Conservation (phyloP, 176 grass and related monocot genomes). For the Oryza glumipatula region DNA sequence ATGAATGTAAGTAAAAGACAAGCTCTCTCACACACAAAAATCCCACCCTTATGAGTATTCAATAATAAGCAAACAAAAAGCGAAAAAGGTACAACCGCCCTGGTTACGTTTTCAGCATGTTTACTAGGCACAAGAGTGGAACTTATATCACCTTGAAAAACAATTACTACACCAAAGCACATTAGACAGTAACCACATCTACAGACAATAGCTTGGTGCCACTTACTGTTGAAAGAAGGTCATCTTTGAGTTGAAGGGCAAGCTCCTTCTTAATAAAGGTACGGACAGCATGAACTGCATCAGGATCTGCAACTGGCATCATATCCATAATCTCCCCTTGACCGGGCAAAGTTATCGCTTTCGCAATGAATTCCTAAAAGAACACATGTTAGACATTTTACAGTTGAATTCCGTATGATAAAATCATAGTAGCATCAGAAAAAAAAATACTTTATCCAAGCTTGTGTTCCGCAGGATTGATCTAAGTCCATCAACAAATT, state of each 20-base stretch:
- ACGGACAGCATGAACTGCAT: slow-evolving; percentile 94
- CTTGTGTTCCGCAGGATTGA: slow-evolving; percentile 68
- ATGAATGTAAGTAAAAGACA: slow-evolving; percentile 14
- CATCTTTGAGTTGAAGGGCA: slow-evolving; percentile 74
- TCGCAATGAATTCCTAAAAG: slow-evolving; percentile 92
- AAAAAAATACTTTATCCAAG: slow-evolving; percentile 79
- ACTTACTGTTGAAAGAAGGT: slow-evolving; percentile 82
- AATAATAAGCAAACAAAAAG: neutral
- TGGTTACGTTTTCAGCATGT: neutral
- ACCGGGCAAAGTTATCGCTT: slow-evolving; percentile 95
- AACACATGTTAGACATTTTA: slow-evolving; percentile 26
- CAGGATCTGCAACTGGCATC: slow-evolving; percentile 96
- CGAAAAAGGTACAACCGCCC: neutral
- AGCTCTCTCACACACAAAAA: neutral
- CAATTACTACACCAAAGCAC: slow-evolving; percentile 11
- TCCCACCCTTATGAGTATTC: neutral
- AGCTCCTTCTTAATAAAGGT: slow-evolving; percentile 91
- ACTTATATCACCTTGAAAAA: neutral
- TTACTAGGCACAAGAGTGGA: neutral
- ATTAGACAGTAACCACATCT: neutral
- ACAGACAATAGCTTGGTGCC: neutral
- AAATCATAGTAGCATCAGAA: slow-evolving; percentile 17
- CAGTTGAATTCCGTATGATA: slow-evolving; percentile 1
- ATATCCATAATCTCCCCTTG: slow-evolving; percentile 99
- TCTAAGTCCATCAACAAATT: slow-evolving; percentile 86